A percentile compares a stretch with the other conserved stretches of the same genome.
Evolutionary conservation across 2,329 filamentous ascomycete genomes (phyloP).

Genomic region (Tolypocladium amazonense): DNA sequence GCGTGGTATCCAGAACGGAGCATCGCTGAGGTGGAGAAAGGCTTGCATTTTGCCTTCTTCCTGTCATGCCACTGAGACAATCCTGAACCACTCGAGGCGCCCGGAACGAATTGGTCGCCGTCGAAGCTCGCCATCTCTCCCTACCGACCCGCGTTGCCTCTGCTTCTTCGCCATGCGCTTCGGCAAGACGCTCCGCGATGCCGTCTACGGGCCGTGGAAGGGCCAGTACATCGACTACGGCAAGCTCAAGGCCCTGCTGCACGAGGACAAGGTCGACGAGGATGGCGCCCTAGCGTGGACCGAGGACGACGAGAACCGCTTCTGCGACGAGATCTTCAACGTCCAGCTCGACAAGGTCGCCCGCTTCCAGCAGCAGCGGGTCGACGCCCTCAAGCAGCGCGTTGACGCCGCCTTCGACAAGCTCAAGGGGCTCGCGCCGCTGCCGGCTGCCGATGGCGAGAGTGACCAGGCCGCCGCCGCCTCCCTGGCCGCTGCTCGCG

Average conservation of each 20-base stretch:
- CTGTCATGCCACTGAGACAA: not conserved
- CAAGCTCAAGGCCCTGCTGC: constrained; percentile 82
- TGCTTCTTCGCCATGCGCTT: constrained; percentile 60
- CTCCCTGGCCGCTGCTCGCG: constrained; percentile 14
- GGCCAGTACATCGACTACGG: constrained; percentile 91
- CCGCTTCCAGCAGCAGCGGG: constrained; percentile 74
- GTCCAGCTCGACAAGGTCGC: constrained; percentile 92
- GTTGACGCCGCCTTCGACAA: constrained; percentile 51
- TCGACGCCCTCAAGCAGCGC: constrained; percentile 43
- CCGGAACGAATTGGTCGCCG: not conserved
- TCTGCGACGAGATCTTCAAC: constrained; percentile 92
- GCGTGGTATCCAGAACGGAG: not conserved
- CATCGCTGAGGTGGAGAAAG: not conserved
- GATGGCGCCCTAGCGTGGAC: constrained; percentile 70
- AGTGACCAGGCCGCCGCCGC: constrained; percentile 9
- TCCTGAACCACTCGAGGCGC: not conserved
- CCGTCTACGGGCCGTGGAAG: constrained; percentile 80
- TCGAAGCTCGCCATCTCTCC: not conserved
- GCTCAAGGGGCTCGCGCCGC: constrained; percentile 68
- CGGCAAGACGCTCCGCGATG: constrained; percentile 73
- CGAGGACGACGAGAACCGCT: constrained; percentile 83
- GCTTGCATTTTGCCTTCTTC: not conserved
- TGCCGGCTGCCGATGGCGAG: constrained; percentile 34
- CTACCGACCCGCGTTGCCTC: not conserved
- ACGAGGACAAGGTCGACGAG: constrained; percentile 56